phyloP scores from a whole-genome alignment of 2,329 filamentous ascomycete species.

The Trichophyton simii region DNA sequence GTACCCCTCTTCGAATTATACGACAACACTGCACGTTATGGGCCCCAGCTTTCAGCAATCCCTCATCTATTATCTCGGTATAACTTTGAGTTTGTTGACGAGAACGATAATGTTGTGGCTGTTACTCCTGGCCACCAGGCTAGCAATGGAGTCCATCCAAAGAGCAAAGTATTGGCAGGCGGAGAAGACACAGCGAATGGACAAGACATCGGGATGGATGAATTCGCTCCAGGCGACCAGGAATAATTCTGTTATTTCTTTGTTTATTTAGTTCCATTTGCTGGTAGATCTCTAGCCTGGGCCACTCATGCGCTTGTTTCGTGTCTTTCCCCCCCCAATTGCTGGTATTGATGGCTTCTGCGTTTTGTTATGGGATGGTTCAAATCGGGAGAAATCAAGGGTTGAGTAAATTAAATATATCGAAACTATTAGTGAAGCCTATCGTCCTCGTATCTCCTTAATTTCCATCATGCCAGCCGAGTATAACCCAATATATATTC shows the following conservation, averaged over 20 bases:
- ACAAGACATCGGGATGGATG: slow-evolving; percentile 14
- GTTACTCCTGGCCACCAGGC: slow-evolving; percentile 62
- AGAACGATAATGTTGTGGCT: slow-evolving; percentile 75
- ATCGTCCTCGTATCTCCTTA: no score
- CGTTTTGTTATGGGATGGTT: not conserved
- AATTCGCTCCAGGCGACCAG: slow-evolving; percentile 12
- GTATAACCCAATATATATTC: no score
- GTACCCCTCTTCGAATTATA: slow-evolving; percentile 96
- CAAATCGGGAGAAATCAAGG: not conserved
- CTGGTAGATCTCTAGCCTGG: not conserved
- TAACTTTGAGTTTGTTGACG: slow-evolving; percentile 95
- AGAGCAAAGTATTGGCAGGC: slow-evolving; percentile 53
- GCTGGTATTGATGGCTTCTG: no score
- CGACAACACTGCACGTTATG: slow-evolving; percentile 90
- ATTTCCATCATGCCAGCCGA: no score
- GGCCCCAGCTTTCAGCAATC: slow-evolving; percentile 89
- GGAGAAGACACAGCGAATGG: slow-evolving; percentile 18
- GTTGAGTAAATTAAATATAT: not conserved
- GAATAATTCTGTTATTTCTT: slow-evolving; percentile 2
- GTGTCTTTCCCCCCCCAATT: not conserved
- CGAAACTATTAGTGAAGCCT: not conserved
- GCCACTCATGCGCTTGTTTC: not conserved
- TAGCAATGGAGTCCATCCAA: slow-evolving; percentile 41
- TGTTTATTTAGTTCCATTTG: not conserved
- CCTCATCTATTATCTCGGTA: slow-evolving; percentile 89